phyloP scores from a whole-genome alignment of 2,329 filamentous ascomycete species.

The Cladosporium sp. region DNA sequence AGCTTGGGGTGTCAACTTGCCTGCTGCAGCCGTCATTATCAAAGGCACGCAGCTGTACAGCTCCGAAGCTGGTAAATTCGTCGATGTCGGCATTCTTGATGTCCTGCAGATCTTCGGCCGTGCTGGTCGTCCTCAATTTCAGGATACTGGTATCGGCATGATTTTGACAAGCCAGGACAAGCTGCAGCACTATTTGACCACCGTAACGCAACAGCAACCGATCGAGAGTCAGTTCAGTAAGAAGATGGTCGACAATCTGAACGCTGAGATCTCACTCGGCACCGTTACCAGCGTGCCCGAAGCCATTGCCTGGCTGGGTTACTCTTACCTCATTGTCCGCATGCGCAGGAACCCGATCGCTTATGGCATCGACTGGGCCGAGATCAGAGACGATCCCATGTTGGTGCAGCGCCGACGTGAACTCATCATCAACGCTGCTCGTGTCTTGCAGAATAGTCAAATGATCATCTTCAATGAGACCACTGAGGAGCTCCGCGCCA shows the following conservation, averaged over 20 bases:
- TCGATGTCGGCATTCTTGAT: conserved; percentile 92
- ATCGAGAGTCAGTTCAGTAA: conserved; percentile 96
- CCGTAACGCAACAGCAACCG: conserved; percentile 90
- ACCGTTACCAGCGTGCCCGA: conserved; percentile 93
- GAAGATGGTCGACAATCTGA: conserved; percentile 92
- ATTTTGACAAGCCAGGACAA: conserved; percentile 97
- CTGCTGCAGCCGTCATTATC: conserved; percentile 92
- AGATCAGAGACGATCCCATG: conserved; percentile 79
- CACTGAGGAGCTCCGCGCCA: conserved; percentile 86
- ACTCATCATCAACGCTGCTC: conserved; percentile 80
- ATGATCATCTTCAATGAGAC: conserved; percentile 99
- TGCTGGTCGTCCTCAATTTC: conserved; percentile 94
- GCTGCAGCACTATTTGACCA: conserved; percentile 80
- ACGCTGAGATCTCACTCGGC: conserved; percentile 87
- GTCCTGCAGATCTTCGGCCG: conserved; percentile 98
- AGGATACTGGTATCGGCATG: conserved; percentile 95
- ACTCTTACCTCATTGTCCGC: conserved; percentile 93
- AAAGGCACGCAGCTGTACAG: conserved; percentile 98
- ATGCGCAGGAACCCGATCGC: conserved; percentile 88
- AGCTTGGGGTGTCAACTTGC: conserved; percentile 97
- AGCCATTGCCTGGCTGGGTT: conserved; percentile 94
- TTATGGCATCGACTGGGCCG: conserved; percentile 93
- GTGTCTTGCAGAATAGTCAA: conserved; percentile 81
- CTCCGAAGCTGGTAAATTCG: conserved; percentile 90
- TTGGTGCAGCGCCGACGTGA: conserved; percentile 80